phyloP scores from a whole-genome alignment of 768 basidiomycete species.

The Crassisporium funariophilum region DNA sequence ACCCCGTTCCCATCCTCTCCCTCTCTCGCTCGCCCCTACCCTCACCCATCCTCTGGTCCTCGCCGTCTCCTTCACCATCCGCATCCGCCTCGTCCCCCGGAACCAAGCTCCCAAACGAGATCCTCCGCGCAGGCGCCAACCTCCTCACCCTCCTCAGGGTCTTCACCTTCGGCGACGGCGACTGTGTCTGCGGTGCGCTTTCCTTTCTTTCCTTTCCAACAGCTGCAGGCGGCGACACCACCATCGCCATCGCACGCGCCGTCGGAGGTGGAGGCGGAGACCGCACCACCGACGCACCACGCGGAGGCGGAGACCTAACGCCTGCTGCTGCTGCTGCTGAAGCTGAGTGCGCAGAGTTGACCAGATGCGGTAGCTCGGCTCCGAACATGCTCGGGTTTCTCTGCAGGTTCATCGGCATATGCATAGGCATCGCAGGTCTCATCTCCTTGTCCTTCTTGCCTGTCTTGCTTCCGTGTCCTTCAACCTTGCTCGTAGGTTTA shows the following conservation, averaged over 20 bases:
- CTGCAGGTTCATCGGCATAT: constrained; percentile 50
- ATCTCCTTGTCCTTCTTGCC: constrained; percentile 14
- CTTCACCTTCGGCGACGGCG: constrained; percentile 8
- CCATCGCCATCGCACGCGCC: too few relatives aligned
- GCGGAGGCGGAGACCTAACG: not conserved
- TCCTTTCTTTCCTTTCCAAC: too few relatives aligned
- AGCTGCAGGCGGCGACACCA: not conserved
- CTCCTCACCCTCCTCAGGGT: constrained; percentile 55
- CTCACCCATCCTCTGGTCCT: constrained; percentile 18
- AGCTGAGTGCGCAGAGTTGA: not conserved
- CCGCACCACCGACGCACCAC: too few relatives aligned
- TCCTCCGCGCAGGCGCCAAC: constrained; percentile 52
- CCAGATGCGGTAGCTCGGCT: constrained; percentile 55
- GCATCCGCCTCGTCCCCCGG: constrained; percentile 40
- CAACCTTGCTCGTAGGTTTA: constrained; percentile 11
- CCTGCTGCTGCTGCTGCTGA: constrained; percentile 3
- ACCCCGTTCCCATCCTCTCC: constrained; percentile 33
- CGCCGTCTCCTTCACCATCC: constrained; percentile 36
- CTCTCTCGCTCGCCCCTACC: constrained; percentile 36
- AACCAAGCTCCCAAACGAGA: constrained; percentile 63
- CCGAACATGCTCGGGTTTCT: constrained; percentile 71
- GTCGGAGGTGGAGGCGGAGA: too few relatives aligned
- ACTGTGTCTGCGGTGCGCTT: not conserved
- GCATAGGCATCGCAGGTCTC: constrained; percentile 14
- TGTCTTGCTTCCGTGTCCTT: constrained; percentile 2